These are phyloP conservation scores for Lathyrus aphaca DNA, from an alignment of 306 rosid genomes.

Conservation along the genomic window DNA sequence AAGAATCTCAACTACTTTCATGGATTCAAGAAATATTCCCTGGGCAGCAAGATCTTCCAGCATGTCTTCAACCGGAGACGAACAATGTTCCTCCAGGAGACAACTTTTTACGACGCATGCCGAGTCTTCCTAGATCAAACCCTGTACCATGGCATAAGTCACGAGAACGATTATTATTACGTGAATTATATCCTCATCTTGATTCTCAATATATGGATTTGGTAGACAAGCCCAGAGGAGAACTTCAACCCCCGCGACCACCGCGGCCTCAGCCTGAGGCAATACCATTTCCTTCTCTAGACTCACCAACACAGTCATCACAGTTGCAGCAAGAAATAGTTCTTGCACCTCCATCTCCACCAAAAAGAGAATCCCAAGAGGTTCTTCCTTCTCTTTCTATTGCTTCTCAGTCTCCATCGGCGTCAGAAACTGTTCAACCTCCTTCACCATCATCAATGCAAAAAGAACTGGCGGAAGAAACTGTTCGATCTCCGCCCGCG, in stretches of 20 bases:
- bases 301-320: background rate
- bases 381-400: no score
- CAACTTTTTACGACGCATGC: background rate
- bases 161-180: background rate
- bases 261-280: background rate
- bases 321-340: background rate
- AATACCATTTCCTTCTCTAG: background rate
- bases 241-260: background rate
- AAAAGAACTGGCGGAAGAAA: no score
- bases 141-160: background rate
- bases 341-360: background rate
- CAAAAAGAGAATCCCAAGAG: no score
- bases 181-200: background rate
- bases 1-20: background rate
- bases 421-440: no score
- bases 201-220: background rate
- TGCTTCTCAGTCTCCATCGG: no score
- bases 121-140: background rate
- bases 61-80: background rate
- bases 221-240: background rate
- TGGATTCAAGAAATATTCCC: conserved; percentile 18
- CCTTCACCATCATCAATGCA: no score
- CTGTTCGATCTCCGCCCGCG: no score
- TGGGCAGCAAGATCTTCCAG: background rate
- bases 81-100: background rate